Evolutionary conservation across 176 grass and related monocot genomes (phyloP), one percentile per base, ranked within the genome.

Genomic region (Oryza officinalis): DNA sequence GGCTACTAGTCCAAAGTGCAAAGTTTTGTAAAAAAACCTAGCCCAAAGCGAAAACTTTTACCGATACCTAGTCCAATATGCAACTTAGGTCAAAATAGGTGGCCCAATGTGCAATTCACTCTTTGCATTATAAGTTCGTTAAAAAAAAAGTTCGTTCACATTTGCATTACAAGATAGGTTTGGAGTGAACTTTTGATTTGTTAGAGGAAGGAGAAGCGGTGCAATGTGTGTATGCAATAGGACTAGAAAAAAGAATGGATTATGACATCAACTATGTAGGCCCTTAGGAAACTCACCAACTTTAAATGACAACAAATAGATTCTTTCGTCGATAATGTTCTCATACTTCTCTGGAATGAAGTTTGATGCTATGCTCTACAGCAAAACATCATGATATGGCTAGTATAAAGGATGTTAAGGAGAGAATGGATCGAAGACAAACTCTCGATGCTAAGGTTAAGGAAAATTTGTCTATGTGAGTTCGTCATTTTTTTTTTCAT

Each of bases 341-440:
- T 26, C 61, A 72, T 43, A 13, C 22, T 67, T 74, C 50, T 32
- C 13, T 17, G 0, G 10, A 33, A 28, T 77, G 67, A 75, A 79
- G 23, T 74, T 61, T 65, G 30, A 67, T 76, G 23, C 65, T 82
- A 69, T 71, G 25, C 46, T 87, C 63, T 65, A 69, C 88, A 97
- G 94, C 46, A 68, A 69, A 75, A 27, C 86, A 87, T 47, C 84
- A 87, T 65, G 85, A 73, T 33, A 70, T 27, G 41, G 65, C 80
- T 43, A 83, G 71, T 32, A 68, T 10, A 31, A 78, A 89, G 65
- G 64, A 27, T 52, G 43, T 30, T 74, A 27, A 13, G 14, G 75
- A 87, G 72, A 69, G 67, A 69, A 73, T 74, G 27, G 67, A 65
- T 65, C 67, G 61, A 37, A 50, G 30, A 66, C 69, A 90, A 75